Percentiles rank a stretch among this genome's conserved stretches.
Conservation (phyloP, 2,329 filamentous ascomycete species). For the Arthrinium puccinioides region DNA sequence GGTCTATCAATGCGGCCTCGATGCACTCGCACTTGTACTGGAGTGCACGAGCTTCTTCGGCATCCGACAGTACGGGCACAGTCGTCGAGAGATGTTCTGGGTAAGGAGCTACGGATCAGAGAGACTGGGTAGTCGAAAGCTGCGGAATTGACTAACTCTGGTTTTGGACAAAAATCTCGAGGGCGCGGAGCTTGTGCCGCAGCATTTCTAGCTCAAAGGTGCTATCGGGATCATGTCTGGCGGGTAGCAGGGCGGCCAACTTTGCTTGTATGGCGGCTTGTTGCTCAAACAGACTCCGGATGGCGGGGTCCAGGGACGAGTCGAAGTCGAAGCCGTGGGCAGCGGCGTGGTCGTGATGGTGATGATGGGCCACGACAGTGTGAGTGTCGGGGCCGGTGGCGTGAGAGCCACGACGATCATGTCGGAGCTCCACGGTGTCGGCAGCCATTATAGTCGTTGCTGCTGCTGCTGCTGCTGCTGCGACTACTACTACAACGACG, state of each 20-base stretch:
- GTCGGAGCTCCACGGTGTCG: constrained; percentile 21
- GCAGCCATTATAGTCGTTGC: constrained; percentile 14
- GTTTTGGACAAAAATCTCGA: constrained; percentile 40
- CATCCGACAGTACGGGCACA: constrained; percentile 41
- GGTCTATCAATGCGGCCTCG: constrained; percentile 41
- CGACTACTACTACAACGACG: no score
- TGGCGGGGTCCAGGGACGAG: constrained; percentile 33
- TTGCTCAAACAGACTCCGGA: constrained; percentile 41
- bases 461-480: background rate
- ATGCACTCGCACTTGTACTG: constrained; percentile 55
- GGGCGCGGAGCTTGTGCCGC: constrained; percentile 44
- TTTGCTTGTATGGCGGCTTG: constrained; percentile 46
- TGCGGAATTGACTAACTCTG: constrained; percentile 38
- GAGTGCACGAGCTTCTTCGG: constrained; percentile 48
- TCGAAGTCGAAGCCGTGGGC: constrained; percentile 23
- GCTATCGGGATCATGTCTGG: constrained; percentile 39
- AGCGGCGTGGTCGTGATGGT: constrained; percentile 14
- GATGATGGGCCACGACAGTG: no score
- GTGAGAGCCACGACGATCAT: constrained; percentile 23
- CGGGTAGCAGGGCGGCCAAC: constrained; percentile 38
- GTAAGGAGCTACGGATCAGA: no score
- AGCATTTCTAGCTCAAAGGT: constrained; percentile 47
- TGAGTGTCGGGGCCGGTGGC: no score
- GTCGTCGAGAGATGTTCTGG: constrained; percentile 31
- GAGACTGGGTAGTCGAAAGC: no score